phyloP scores from a whole-genome alignment of 2,329 filamentous ascomycete species.

The Pseudocercospora musae region DNA sequence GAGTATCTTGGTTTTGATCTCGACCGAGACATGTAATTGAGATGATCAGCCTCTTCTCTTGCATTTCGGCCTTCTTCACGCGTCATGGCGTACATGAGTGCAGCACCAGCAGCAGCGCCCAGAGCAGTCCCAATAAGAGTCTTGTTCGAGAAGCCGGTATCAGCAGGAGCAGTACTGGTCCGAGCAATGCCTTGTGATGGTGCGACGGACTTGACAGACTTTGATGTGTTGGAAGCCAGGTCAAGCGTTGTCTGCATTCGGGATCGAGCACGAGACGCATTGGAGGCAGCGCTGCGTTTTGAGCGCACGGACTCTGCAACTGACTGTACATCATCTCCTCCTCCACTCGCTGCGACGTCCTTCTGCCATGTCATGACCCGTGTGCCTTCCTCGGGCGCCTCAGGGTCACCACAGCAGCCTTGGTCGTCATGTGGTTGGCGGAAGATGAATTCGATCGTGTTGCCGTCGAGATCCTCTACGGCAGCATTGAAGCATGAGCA shows the following conservation, averaged over 20 bases:
- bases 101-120: constrained; percentile 74
- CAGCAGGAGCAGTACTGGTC: constrained; percentile 19
- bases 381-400: constrained; percentile 38
- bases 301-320: constrained; percentile 15
- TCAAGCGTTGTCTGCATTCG: constrained; percentile 26
- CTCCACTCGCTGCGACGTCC: constrained; percentile 34
- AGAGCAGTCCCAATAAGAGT: constrained; percentile 65
- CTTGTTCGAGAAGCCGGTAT: constrained; percentile 24
- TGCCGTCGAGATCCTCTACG: constrained; percentile 75
- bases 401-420: constrained; percentile 36
- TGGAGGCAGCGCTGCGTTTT: constrained; percentile 16
- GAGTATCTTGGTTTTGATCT: constrained; percentile 18
- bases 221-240: constrained; percentile 26
- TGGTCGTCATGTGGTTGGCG: constrained; percentile 37
- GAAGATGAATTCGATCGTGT: constrained; percentile 76
- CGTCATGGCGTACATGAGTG: constrained; percentile 71
- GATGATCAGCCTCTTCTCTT: constrained; percentile 40
- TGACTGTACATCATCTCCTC: constrained; percentile 26
- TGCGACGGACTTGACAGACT: constrained; percentile 20
- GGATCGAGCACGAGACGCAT: constrained; percentile 23
- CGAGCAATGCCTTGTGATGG: constrained; percentile 20
- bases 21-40: constrained; percentile 23
- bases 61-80: constrained; percentile 54
- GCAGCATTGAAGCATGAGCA: constrained; percentile 61
- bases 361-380: constrained; percentile 48